Evolutionary conservation across 768 basidiomycete species (phyloP), one percentile per base, ranked within the genome.

Genomic region (Hirschioporus abietinus): DNA sequence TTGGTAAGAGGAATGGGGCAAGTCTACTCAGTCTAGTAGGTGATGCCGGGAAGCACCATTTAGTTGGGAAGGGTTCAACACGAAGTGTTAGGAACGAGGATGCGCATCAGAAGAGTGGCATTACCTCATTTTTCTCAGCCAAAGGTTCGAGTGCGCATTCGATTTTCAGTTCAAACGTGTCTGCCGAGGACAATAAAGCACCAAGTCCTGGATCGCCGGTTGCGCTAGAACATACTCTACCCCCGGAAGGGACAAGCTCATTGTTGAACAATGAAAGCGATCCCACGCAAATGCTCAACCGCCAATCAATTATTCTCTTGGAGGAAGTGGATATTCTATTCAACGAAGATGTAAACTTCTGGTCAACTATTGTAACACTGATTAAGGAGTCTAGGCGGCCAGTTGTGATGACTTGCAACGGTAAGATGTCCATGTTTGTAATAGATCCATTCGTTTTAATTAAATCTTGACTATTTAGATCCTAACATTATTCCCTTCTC

Each of bases 261-360:
- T 12, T 65, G 35, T 61, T 24, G 34, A 36, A 65, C 9, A 63
- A 64, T 27, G 70, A 59, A 58, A 27, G 63, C 5, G 63, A 68
- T 17, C 24, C 25, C 23, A 35, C 70, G 61, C 72, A 73, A 68
- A 70, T 72, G 26, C 42, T 52, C 42, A 79, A 92, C 66, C 83
- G 87, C 65, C 96, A 99, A 78, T 96, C 94, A 0, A 74, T 96
- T 64, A 91, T 99, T 68, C 81, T 99, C 52, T 77, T 99, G 17
- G 97, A 99, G 76, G 97, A 99, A 74, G 96, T 94, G 7, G 97
- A 99, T 76, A 86, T 99, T 58, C 79, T 99, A 61, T 99, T 89
- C 79, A 88, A 86, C 68, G 92, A 95, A 63, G 97, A 96, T 78
- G 74, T 76, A 35, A 89, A 87, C 69, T 99, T 95, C 76, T 96